Evolutionary conservation across 352 stramenopile species (phyloP).

Genomic region (Globisporangium spiculum): DNA sequence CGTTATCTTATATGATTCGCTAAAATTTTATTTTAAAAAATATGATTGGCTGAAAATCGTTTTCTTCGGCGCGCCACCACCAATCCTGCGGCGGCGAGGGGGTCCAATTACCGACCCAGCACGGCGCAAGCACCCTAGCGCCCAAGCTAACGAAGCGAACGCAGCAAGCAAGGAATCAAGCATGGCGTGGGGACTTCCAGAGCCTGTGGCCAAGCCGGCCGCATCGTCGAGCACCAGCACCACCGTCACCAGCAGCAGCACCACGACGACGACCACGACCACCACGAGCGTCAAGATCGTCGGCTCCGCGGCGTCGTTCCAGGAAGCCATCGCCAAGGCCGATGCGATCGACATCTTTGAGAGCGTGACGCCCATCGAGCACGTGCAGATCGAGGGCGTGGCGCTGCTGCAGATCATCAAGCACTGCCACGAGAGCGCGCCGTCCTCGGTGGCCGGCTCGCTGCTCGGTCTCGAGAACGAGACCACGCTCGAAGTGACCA

Average conservation of each 20-base stretch:
- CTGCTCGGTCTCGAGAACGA: constrained; percentile 94
- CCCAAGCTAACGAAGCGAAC: neutral
- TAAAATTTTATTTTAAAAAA: neutral
- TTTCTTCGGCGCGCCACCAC: constrained; percentile 41
- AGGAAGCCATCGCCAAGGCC: constrained; percentile 20
- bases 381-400: constrained; percentile 77
- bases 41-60: constrained; percentile 42
- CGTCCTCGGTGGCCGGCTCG: constrained; percentile 92
- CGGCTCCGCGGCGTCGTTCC: constrained; percentile 16
- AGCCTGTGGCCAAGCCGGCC: constrained; percentile 22
- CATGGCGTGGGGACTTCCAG: constrained; percentile 66
- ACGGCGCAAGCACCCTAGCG: constrained; percentile 19
- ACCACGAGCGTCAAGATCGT: constrained; percentile 10
- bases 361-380: constrained; percentile 55
- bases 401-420: constrained; percentile 96
- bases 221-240: constrained; percentile 22
- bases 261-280: constrained; percentile 18
- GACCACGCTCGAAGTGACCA: constrained; percentile 94
- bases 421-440: constrained; percentile 96
- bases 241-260: constrained; percentile 26
- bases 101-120: constrained; percentile 21
- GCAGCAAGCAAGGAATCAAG: constrained; percentile 13
- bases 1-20: constrained; percentile 17
- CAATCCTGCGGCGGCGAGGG: constrained; percentile 18
- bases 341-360: constrained; percentile 76